Evolutionary conservation across 805 yeast genomes (phyloP).

Genomic region (Tetrapisispora namnaoensis): DNA sequence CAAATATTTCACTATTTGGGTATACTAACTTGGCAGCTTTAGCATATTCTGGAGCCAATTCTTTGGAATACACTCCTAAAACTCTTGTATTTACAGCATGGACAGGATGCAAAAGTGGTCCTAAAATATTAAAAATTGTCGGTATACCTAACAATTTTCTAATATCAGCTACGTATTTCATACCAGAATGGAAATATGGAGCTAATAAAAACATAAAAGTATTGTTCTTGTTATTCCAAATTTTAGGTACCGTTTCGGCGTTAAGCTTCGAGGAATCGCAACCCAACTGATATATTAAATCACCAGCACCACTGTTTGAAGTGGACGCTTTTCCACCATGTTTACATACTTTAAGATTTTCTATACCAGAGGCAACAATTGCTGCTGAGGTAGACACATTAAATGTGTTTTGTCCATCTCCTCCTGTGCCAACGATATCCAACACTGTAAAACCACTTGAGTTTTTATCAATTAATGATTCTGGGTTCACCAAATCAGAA

Average conservation of each 20-base stretch:
- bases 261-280: conserved; percentile 69
- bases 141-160: conserved; percentile 78
- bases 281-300: conserved; percentile 70
- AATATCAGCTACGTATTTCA: conserved; percentile 74
- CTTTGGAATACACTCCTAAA: conserved; percentile 78
- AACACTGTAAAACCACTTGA: conserved; percentile 5
- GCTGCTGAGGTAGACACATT: conserved; percentile 94
- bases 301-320: conserved; percentile 89
- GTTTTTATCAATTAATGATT: conserved; percentile 42
- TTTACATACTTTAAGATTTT: conserved; percentile 63
- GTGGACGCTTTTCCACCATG: conserved; percentile 98
- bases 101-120: conserved; percentile 90
- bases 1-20: conserved; percentile 48
- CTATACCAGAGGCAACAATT: conserved; percentile 85
- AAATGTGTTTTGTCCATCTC: conserved; percentile 96
- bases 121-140: conserved; percentile 86
- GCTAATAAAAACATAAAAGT: conserved; percentile 71
- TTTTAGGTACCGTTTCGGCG: conserved; percentile 46
- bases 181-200: conserved; percentile 87
- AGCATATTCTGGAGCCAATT: conserved; percentile 76
- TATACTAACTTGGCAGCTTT: conserved; percentile 57
- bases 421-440: conserved; percentile 98
- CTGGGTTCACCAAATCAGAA: conserved; percentile 41
- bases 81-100: conserved; percentile 66
- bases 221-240: conserved; percentile 32